Percentiles rank a stretch among this genome's conserved stretches.
Conservation (phyloP, 2,329 filamentous ascomycete genomes). For the Cadophora sp. region DNA sequence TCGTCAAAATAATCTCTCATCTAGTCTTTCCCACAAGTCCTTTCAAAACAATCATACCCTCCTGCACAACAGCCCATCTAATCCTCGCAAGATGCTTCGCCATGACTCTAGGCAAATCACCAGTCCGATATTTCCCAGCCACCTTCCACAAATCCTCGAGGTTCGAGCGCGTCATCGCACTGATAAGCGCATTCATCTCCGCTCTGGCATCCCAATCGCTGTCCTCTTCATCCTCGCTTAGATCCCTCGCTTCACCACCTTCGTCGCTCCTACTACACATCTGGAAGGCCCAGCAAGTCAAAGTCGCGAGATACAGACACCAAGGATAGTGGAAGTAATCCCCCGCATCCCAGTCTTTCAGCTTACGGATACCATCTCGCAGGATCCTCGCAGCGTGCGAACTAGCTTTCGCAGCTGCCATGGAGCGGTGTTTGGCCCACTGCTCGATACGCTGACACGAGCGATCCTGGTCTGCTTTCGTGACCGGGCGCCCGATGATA, state of each 20-base stretch:
- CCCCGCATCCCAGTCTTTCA: slow-evolving; percentile 58
- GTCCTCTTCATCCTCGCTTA: slow-evolving; percentile 47
- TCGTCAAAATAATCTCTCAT: neutral
- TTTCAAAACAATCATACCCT: slow-evolving; percentile 63
- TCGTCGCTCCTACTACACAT: slow-evolving; percentile 46
- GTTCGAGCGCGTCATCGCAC: slow-evolving; percentile 46
- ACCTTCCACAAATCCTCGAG: slow-evolving; percentile 46
- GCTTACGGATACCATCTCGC: slow-evolving; percentile 54
- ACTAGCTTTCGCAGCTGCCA: slow-evolving; percentile 51
- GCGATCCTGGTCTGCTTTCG: slow-evolving; percentile 55
- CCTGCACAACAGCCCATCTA: slow-evolving; percentile 67
- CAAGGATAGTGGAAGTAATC: slow-evolving; percentile 67
- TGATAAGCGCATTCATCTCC: slow-evolving; percentile 55
- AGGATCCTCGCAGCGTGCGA: slow-evolving; percentile 63
- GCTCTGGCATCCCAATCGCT: slow-evolving; percentile 57
- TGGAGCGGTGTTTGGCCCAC: slow-evolving; percentile 51
- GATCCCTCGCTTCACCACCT: slow-evolving; percentile 11
- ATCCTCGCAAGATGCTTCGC: slow-evolving; percentile 61
- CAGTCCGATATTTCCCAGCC: slow-evolving; percentile 56
- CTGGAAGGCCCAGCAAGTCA: slow-evolving; percentile 65
- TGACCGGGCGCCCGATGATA: slow-evolving; percentile 63
- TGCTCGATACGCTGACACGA: slow-evolving; percentile 58
- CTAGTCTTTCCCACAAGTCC: slow-evolving; percentile 41
- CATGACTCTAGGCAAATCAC: slow-evolving; percentile 61
- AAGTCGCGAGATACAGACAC: slow-evolving; percentile 65